Percentiles rank a stretch among this genome's conserved stretches.
These are phyloP conservation scores for Paramecium biaurelia DNA, from an alignment of 73 alveolate genomes.

Conservation along the genomic window DNA sequence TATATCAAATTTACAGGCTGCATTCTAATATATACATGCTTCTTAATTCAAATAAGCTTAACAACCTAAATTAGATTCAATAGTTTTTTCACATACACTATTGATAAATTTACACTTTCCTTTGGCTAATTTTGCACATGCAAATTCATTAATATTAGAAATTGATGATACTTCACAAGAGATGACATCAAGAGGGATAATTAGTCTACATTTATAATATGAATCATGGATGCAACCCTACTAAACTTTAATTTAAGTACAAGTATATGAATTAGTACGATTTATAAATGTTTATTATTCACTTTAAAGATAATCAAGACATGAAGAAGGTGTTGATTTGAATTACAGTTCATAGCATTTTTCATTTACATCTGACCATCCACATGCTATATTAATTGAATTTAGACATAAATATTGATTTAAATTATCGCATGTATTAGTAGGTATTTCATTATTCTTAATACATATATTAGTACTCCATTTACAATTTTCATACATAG, in stretches of 20 bases:
- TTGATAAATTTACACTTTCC: background rate
- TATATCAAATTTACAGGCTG: background rate
- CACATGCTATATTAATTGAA: background rate
- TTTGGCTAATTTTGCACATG: background rate
- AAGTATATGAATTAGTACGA: background rate
- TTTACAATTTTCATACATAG: background rate
- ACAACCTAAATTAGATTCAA: background rate
- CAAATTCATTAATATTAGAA: constrained; percentile 2
- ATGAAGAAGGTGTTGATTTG: background rate
- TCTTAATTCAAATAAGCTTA: background rate
- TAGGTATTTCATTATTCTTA: background rate
- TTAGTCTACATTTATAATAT: background rate
- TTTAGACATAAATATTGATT: background rate
- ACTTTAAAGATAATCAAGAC: background rate
- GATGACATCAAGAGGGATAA: background rate
- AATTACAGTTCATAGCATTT: background rate
- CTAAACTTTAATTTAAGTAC: background rate
- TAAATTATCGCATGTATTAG: background rate
- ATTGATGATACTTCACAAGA: background rate
- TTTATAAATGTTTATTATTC: background rate
- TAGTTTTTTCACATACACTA: background rate
- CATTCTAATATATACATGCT: background rate
- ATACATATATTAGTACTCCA: background rate
- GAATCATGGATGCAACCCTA: background rate
- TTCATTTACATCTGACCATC: background rate